Evolutionary conservation across 495 filamentous ascomycete genomes (phyloP), one percentile per base, ranked within the genome.

Genomic region (Apodospora peruviana): DNA sequence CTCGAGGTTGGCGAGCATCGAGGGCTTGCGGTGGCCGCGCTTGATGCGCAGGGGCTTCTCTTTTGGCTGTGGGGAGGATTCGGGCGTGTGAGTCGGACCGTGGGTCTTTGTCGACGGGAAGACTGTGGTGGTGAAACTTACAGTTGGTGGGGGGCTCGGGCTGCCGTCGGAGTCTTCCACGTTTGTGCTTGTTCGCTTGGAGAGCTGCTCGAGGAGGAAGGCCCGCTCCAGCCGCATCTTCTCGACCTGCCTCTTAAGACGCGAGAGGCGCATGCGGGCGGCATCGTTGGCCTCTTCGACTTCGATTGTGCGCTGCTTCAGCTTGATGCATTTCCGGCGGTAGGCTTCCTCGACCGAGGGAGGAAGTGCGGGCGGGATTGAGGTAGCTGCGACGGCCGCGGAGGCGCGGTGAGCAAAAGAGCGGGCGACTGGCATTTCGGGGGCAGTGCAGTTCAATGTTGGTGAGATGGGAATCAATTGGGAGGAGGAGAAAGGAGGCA

Each of bases 281-380:
- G 85, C 73, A 47, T 95, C 89, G 59, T 96, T 95, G 55, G 86
- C 83, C 24, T 86, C 84, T 59, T 97, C 90, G 58, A 97, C 85
- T 61, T 97, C 91, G 50, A 77, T 82, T 45, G 95, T 85, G 35
- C 94, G 88, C 55, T 85, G 84, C 68, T 93, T 94, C 17, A 99
- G 81, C 54, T 93, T 85, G 70, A 95, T 90, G 66, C 94, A 97
- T 80, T 99, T 99, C 58, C 85, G 81, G 57, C 91, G 89, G 71
- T 99, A 99, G 46, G 91, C 90, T 59, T 88, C 83, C 69, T 99
- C 94, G 38, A 97, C 89, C 23, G 91, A 95, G 17, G 93, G 91
- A 12, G 93, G 90, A n/a, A 91, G 79, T 29, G 82, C 67, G 1
- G 83, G 80, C 20, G 83, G 78, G 36, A 72, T 61, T 17, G 66